A percentile compares a stretch with the other conserved stretches of the same genome.
Conservation (phyloP, 2,329 filamentous ascomycete genomes). For the Ascochyta rabiei region DNA sequence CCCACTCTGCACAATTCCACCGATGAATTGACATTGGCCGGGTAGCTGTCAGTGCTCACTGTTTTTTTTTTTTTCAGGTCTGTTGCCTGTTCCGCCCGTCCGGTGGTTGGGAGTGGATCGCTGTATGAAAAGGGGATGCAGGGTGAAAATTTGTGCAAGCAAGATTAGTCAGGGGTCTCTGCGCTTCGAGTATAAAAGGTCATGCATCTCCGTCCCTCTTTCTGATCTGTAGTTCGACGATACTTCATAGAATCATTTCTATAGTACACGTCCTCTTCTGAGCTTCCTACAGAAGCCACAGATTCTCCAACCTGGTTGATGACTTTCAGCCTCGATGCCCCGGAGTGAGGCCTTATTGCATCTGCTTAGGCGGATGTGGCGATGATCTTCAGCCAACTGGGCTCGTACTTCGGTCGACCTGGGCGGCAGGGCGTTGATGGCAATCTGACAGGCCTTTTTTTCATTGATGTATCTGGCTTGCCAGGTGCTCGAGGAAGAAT, state of each 20-base stretch:
- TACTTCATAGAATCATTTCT: slow-evolving; percentile 67
- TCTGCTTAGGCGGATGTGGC: slow-evolving; percentile 83
- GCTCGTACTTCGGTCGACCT: slow-evolving; percentile 78
- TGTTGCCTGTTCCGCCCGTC: slow-evolving; percentile 1
- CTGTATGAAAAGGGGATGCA: neutral
- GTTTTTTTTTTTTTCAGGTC: neutral
- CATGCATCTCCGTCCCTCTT: slow-evolving; percentile 6
- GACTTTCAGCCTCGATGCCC: slow-evolving; percentile 81
- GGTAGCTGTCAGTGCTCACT: neutral
- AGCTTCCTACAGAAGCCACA: slow-evolving; percentile 92
- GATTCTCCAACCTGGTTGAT: slow-evolving; percentile 91
- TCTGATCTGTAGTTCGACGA: slow-evolving; percentile 16
- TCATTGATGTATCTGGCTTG: slow-evolving; percentile 41
- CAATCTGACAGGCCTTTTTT: slow-evolving; percentile 76
- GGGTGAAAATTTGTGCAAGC: slow-evolving; percentile 4
- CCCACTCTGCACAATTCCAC: neutral
- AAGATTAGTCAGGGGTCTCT: neutral
- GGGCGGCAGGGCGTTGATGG: slow-evolving; percentile 80
- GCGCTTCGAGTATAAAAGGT: neutral
- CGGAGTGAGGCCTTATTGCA: slow-evolving; percentile 78
- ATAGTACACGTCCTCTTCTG: slow-evolving; percentile 94
- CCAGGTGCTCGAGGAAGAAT: slow-evolving; percentile 40
- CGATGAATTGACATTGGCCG: neutral
- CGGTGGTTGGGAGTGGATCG: slow-evolving; percentile 1
- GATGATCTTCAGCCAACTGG: slow-evolving; percentile 88